Evolutionary conservation across 2,329 filamentous ascomycete species (phyloP), one percentile per base, ranked within the genome.

Genomic region (Zopfia rhizophila): DNA sequence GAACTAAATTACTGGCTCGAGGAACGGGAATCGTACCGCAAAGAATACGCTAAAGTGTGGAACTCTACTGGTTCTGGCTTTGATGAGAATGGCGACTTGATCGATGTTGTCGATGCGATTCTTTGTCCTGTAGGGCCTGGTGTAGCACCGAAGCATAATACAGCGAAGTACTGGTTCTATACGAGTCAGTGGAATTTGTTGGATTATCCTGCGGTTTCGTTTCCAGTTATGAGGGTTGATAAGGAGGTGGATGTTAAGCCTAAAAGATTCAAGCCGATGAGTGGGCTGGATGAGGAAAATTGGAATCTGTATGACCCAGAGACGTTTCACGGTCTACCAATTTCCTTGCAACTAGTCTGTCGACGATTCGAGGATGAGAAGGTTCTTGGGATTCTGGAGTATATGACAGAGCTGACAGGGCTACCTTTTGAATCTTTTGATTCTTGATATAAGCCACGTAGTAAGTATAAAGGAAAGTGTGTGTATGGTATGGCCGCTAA

Each of bases 131-230:
- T 76, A 0, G 80, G 79, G 0, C 82, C 83, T 2, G 77, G 80
- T 2, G 73, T 74, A 3, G 82, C 82, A n/a, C 81, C 77, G 3
- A 69, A 80, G 50, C 76, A 84, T 51, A 66, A 82, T 53, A 69
- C 75, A 48, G 59, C 87, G 63, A 74, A 68, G 25, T 82, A 82
- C 54, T 89, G 85, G 84, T 79, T 79, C 1, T 90, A 89, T 55
- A 87, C 84, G 0, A 73, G 79, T 0, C 80, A 85, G 50, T 89
- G 85, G 84, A 90, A 89, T 61, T 58, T 89, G 29, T 76, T 89
- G 1, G 85, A 90, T 63, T 88, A 87, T 63, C 83, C 86, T 0
- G 79, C 77, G 7, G 66, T 81, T 2, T 77, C 84, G 0, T 87
- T 89, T 60, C 86, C 86, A 0, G 82, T 70, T 1, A 60, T 47